Base-by-base conservation (phyloP, 2,329 filamentous ascomycete genomes). In the Penicillium italicum region DNA sequence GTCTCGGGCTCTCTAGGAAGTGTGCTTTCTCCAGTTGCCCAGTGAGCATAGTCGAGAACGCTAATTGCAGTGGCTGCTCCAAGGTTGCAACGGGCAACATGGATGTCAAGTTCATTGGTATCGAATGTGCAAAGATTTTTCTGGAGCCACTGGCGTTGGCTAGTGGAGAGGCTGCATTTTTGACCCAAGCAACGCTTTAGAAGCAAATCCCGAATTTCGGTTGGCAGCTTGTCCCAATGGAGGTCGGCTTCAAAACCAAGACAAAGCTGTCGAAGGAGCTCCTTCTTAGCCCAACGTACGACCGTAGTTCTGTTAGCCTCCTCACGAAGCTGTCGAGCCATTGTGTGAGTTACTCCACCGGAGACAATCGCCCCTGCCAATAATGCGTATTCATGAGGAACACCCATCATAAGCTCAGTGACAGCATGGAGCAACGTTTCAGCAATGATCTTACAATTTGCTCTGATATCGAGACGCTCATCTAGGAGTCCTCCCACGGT, bases 171-270 rank as follows among this genome's bases (percentile, higher is more conserved):
- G 22, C 67, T 63, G 43, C 71, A 73, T 9, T 72, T 68, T 28
- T 74, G 69, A 7, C 79, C 79, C 20, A 77, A 64, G 55, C 77
- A 80, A 53, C 79, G 74, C 45, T 71, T 68, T 3, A 82, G 65
- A 20, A 82, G 69, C 7, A 78, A 63, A n/a, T 69, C 66, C 42
- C 81, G 73, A 52, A 82, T 74, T 8, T 75, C 70, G 16, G 72
- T 63, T 3, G 80, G 78, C 11, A 83, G 66, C 24, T 63, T 68
- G 36, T 83, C 80, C 81, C 81, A 83, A 30, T 80, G 72, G 10
- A 72, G 74, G 50, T 83, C 79, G 45, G 73, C 74, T 38, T 82
- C 74, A 30, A 80, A 74, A 0, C 79, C 79, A 24, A 83, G 66
- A 46, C 78, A 80, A 5, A 80, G 66, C 52, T 77, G 74, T 18